A percentile compares a stretch with the other conserved stretches of the same genome.
Evolutionary conservation across 345 rosid species (phyloP).

Genomic region (Gossypium bickii): DNA sequence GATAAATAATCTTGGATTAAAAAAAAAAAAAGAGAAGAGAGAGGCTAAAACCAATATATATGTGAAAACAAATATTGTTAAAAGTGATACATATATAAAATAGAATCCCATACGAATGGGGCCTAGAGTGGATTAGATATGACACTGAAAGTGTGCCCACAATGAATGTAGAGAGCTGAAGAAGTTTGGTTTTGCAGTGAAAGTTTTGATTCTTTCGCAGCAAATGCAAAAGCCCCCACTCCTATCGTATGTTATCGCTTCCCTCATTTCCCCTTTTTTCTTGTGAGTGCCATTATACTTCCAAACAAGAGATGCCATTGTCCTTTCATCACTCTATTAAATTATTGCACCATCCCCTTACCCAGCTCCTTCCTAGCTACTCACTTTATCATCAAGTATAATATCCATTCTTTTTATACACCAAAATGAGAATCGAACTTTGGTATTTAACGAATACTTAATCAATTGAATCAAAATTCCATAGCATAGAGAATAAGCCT

Average conservation of each 20-base stretch:
- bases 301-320: constrained; percentile 12
- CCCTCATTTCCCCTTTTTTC: constrained; percentile 17
- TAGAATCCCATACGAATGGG: constrained; percentile 21
- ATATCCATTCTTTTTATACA: too few relatives aligned
- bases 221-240: constrained; percentile 22
- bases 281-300: constrained; percentile 33
- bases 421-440: too few relatives aligned
- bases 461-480: too few relatives aligned
- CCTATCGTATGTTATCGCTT: constrained; percentile 17
- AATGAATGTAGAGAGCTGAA: constrained; percentile 18
- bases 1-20: too few relatives aligned
- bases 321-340: constrained; percentile 22
- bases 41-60: neutral
- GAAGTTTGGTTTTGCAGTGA: constrained; percentile 24
- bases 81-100: neutral
- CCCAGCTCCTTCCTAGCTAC: constrained; percentile 16
- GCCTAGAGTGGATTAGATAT: constrained; percentile 3
- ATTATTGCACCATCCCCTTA: constrained; percentile 30
- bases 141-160: constrained; percentile 32
- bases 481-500: neutral
- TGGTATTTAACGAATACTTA: too few relatives aligned
- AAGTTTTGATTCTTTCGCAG: constrained; percentile 37
- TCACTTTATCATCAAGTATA: constrained; percentile 23
- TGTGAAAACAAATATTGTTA: neutral
- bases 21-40: too few relatives aligned